Conservation (phyloP, 768 basidiomycete genomes). For the Pisolithus orientalis region DNA sequence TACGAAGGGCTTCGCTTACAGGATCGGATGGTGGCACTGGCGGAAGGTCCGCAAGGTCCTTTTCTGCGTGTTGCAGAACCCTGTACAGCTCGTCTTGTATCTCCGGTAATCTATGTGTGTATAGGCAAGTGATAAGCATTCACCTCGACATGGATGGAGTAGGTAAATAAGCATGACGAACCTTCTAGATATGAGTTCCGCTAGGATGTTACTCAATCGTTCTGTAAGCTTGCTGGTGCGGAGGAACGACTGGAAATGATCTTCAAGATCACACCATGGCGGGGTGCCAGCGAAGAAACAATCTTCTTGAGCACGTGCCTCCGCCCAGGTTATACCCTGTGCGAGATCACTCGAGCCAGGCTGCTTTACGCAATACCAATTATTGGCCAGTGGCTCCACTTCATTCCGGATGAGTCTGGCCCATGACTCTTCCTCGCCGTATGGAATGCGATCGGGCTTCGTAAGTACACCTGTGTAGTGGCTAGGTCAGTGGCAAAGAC, state of each 20-base stretch:
- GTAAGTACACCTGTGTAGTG: slow-evolving; percentile 42
- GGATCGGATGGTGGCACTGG: slow-evolving; percentile 51
- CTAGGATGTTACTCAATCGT: slow-evolving; percentile 52
- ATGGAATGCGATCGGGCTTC: slow-evolving; percentile 45
- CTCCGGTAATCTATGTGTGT: slow-evolving; percentile 45
- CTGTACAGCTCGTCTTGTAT: slow-evolving; percentile 53
- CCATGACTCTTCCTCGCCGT: slow-evolving; percentile 35
- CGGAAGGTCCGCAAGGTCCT: slow-evolving; percentile 32
- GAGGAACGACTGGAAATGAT: slow-evolving; percentile 44
- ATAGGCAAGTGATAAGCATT: neutral
- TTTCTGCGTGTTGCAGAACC: slow-evolving; percentile 35
- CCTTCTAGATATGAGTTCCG: slow-evolving; percentile 58
- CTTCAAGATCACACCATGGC: slow-evolving; percentile 41
- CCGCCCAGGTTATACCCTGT: slow-evolving; percentile 21
- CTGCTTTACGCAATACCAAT: slow-evolving; percentile 41
- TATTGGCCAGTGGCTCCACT: slow-evolving; percentile 31
- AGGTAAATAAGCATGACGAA: slow-evolving; percentile 16
- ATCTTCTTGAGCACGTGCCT: slow-evolving; percentile 31
- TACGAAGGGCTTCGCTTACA: slow-evolving; percentile 45
- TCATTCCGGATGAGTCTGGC: slow-evolving; percentile 38
- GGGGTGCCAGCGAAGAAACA: slow-evolving; percentile 28
- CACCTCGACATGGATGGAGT: too few species aligned
- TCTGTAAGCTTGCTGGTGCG: slow-evolving; percentile 53
- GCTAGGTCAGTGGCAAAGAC: neutral
- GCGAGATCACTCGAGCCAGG: slow-evolving; percentile 33